Evolutionary conservation across 352 stramenopile species (phyloP), one percentile per base, ranked within the genome.

Genomic region (Phytophthora sp.): DNA sequence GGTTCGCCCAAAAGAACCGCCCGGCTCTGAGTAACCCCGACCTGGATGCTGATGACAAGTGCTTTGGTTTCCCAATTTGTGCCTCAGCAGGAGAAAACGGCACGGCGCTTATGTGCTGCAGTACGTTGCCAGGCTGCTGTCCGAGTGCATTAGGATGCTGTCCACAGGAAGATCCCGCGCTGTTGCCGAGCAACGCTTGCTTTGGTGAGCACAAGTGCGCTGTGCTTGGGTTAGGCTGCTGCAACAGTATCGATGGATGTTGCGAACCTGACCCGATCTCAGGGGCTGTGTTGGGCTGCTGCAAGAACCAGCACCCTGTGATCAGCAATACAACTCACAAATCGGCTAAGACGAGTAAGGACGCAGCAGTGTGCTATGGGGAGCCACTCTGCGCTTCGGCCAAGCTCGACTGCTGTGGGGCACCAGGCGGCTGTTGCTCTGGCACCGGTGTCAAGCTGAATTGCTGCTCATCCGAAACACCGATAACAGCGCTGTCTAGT

Each of bases 231-330:
- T 52, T 93, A 3, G 73, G 74, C 27, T 93, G 84, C 66, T 93
- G 84, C 58, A 89, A 86, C 61, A 83, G 64, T 15, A 77, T 84
- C n/a, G 79, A 90, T 42, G 84, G 84, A 20, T 93, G 84, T 69
- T 93, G 84, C 47, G 67, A 82, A 27, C 78, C 79, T 7, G 68
- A 89, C 50, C 76, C 79, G 3, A 44, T 82, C 26, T 83, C 69
- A 0, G 79, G 77, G 6, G 39, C 23, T 2, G 77, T 90, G 44
- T 66, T 90, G 24, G 78, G 77, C 21, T 93, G 84, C 68, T 93
- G 84, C 67, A 87, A 86, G 71, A 75, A 88, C 38, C 76, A 84
- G 52, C 68, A 83, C 30, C 73, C 74, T 2, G 59, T 57, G 13
- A 36, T 65, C 33, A 53, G 13, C 49, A 77, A 71, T 45, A 71